These are phyloP conservation scores for Alternaria ventricosa DNA, from an alignment of 2,329 filamentous ascomycete genomes.

Conservation along the genomic window DNA sequence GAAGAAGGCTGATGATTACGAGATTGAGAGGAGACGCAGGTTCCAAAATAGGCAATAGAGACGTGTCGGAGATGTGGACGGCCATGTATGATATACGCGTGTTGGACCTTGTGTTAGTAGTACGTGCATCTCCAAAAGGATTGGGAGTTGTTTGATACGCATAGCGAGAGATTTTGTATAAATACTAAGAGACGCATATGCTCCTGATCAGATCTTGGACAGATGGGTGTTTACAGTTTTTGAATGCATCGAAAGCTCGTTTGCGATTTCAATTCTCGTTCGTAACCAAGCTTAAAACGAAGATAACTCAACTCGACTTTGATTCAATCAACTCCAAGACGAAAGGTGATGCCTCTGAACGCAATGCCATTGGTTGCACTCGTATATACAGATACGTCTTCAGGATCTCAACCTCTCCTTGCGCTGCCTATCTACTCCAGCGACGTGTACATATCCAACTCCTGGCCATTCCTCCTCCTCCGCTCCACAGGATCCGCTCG, in stretches of 20 bases:
- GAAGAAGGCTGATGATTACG: conserved; percentile 37
- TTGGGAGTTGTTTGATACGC: neutral
- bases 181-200: conserved; percentile 20
- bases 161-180: conserved; percentile 16
- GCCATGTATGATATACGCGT: conserved; percentile 32
- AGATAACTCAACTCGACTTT: neutral
- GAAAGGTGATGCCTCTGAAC: neutral
- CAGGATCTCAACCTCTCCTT: neutral
- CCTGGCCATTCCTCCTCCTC: conserved; percentile 58
- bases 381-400: neutral
- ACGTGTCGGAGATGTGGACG: neutral
- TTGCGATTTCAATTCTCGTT: neutral
- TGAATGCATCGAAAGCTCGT: neutral
- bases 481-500: conserved; percentile 68
- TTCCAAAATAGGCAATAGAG: conserved; percentile 32
- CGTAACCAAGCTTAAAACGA: neutral
- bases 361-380: neutral
- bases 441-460: conserved; percentile 70
- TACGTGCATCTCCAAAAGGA: neutral
- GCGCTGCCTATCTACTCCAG: conserved; percentile 61
- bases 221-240: neutral
- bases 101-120: conserved; percentile 20
- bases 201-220: conserved; percentile 3
- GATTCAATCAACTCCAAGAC: neutral
- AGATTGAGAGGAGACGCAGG: conserved; percentile 35